Evolutionary conservation across 2,329 filamentous ascomycete genomes (phyloP), one percentile per base, ranked within the genome.

Genomic region (Phyllosticta citrichinensis): DNA sequence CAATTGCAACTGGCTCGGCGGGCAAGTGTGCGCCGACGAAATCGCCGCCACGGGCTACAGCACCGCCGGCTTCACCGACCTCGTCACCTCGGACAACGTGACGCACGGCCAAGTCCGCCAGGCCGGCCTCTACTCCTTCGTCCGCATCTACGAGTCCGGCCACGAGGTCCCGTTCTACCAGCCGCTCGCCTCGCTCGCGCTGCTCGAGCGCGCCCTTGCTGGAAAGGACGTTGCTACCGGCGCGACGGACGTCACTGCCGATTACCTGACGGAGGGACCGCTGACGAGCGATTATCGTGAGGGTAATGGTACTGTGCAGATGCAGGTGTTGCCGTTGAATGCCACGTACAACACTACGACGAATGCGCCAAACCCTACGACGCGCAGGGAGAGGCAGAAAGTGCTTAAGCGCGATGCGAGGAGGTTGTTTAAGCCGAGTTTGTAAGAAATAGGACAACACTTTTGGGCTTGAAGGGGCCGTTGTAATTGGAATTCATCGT

Each of bases 151-250:
- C 67, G 76, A 80, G 62, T 71, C 72, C 8, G 78, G 79, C 3
- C 79, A 80, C 59, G 75, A 79, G 66, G 78, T 80, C 1, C 81
- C 80, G 0, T 82, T 81, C 67, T 83, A 83, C 68, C 81, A 83
- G 66, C 82, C 76, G 3, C 70, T 79, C 33, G 77, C 74, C 12
- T 69, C 80, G 8, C 69, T 81, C 12, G 76, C 77, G 63, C 73
- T 82, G 62, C 81, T 83, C 64, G 72, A 78, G 68, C 75, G 81
- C 12, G 76, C 76, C 11, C 70, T 83, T 61, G 65, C 67, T 11
- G 74, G 78, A n/a, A 68, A 72, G 20, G 80, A 83, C 60, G 73
- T 85, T 60, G 78, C 78, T 22, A 81, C 79, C 1, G 81, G 81
- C 10, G 66, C 67, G 52, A 58, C 65, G 30, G 66, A 67, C 47